Base-by-base conservation (phyloP, 2,329 filamentous ascomycete genomes). In the Pseudogymnoascus sp. region DNA sequence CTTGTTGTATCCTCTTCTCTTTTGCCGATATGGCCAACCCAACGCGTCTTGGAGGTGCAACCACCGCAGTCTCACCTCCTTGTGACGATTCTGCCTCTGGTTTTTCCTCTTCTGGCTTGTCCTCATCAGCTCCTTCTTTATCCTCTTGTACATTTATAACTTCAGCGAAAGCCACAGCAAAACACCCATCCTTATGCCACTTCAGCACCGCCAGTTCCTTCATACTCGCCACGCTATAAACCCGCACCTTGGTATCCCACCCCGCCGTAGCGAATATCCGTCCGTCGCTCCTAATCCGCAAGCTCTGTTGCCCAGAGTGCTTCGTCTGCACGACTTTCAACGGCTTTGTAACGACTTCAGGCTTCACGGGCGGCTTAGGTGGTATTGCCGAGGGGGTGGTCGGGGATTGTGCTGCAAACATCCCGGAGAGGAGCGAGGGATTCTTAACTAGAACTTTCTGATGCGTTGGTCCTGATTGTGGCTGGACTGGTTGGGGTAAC, bases 171-270 rank as follows among this genome's bases (percentile, higher is more conserved):
- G 85, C 87, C 16, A 90, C 82, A 3, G 90, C 84, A 76, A 95
- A 97, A 67, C 91, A 93, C 1, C 93, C 93, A 33, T 90, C 88
- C 68, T 88, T 87, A 75, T 97, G 95, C 93, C 93, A 97, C 75
- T 96, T 96, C 66, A 97, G 77, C 62, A 97, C 91, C 0, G 93
- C 95, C 9, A 97, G 75, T 74, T 97, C 93, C 70, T 88, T 90
- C 80, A 97, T 81, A 0, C 86, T 89, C 75, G 88, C 91, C 55
- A 82, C 77, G 2, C 88, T 89, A 74, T 97, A 99, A 1, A 97
- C 86, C 7, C 95, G 81, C 1, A 93, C 79, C 58, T 87, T 85
- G 1, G 86, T 83, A 74, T 99, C 95, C 95, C 95, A 99, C 3
- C 95, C 95, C 0, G 91, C 93, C 0, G 93, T 97, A 2, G 89